Conservation (phyloP, 1,284 basidiomycete genomes). For the Xerocomus minutiporus region DNA sequence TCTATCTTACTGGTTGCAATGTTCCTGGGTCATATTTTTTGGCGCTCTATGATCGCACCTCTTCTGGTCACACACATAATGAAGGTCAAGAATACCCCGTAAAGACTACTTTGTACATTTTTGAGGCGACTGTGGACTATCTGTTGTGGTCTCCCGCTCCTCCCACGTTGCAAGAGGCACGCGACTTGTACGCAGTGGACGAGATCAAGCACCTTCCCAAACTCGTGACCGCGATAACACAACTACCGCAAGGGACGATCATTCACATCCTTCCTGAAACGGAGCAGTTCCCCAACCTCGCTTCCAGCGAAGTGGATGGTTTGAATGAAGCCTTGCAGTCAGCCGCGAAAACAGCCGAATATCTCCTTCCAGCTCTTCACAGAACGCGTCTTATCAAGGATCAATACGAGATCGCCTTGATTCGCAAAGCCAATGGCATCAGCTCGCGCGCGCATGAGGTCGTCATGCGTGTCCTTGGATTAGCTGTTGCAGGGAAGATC, state of each 20-base stretch:
- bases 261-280: constrained; percentile 61
- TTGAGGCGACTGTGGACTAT: constrained; percentile 65
- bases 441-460: constrained; percentile 84
- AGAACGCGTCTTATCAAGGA: constrained; percentile 76
- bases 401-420: constrained; percentile 64
- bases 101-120: constrained; percentile 68
- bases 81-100: background rate
- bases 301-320: constrained; percentile 17
- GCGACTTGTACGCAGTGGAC: constrained; percentile 54
- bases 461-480: constrained; percentile 85
- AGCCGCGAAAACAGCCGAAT: constrained; percentile 36
- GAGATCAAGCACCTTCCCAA: constrained; percentile 47
- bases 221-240: constrained; percentile 49
- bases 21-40: constrained; percentile 69
- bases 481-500: constrained; percentile 57
- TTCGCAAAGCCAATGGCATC: constrained; percentile 76
- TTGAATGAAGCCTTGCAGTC: constrained; percentile 38
- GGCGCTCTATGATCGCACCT: constrained; percentile 46
- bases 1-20: constrained; percentile 77
- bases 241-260: constrained; percentile 54
- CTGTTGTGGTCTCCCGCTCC: constrained; percentile 87
- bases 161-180: constrained; percentile 60
- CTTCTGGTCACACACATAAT: background rate
- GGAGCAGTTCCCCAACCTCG: constrained; percentile 52
- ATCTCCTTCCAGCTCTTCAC: constrained; percentile 73